Evolutionary conservation across 441 rosid genomes (phyloP).

Genomic region (Corymbia calophylla): DNA sequence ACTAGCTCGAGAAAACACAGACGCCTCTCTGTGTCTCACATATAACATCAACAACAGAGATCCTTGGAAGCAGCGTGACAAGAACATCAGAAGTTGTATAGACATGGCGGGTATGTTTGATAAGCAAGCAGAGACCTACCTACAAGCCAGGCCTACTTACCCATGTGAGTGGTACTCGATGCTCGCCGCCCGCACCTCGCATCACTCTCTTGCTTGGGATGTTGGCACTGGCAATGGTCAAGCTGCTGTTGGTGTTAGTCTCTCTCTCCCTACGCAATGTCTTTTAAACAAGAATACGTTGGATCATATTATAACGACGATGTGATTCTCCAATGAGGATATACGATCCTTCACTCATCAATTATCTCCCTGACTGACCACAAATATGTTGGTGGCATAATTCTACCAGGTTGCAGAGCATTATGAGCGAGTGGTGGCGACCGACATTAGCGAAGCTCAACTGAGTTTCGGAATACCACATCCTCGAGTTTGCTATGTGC

Average conservation of each 20-base stretch:
- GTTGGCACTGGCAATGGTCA: conserved; percentile 61
- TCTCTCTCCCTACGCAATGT: neutral
- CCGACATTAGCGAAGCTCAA: conserved; percentile 47
- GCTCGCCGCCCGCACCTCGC: conserved; percentile 34
- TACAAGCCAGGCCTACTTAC: conserved; percentile 44
- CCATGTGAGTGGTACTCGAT: conserved; percentile 42
- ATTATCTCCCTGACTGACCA: neutral
- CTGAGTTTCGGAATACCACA: conserved; percentile 23
- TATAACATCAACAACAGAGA: neutral
- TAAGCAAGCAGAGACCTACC: conserved; percentile 37
- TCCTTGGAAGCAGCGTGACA: neutral
- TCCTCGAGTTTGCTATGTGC: conserved; percentile 30
- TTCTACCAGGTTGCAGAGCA: conserved; percentile 40
- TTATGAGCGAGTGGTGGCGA: conserved; percentile 43
- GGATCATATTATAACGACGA: neutral
- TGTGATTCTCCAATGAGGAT: neutral
- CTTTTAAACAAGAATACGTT: neutral
- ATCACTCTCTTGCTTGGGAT: conserved; percentile 46
- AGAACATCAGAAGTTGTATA: neutral
- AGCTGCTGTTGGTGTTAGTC: conserved; percentile 49
- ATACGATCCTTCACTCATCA: neutral
- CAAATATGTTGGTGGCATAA: neutral
- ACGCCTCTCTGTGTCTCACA: neutral
- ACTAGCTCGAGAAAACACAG: neutral
- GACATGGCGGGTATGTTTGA: conserved; percentile 47